Base-by-base conservation (phyloP, 2,329 filamentous ascomycete species). In the Penicillium sp. region DNA sequence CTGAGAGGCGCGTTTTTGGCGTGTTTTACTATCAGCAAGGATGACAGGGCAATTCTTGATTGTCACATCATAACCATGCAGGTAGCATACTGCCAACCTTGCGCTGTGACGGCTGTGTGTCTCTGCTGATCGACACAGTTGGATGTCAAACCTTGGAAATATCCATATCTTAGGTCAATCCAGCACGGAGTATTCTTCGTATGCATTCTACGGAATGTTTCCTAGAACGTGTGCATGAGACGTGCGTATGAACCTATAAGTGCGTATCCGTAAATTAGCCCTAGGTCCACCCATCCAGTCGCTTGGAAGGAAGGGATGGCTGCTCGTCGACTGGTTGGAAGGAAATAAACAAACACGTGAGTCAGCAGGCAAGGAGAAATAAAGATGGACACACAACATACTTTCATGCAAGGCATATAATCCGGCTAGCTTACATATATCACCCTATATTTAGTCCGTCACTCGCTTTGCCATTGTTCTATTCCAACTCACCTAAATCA, bases 231-330 rank as follows among this genome's bases (percentile, higher is more conserved):
- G 40, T 18, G n/a, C 40, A 42, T n/a, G n/a, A 42, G n/a, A n/a
- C n/a, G n/a, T n/a, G n/a, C n/a, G n/a, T 18, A 42, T 18, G n/a
- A 4, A 40, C 5, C 8, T 28, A 28, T 21, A 18, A 5, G 40
- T n/a, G 40, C 40, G 40, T 21, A 40, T 18, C 5, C 3, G 16
- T 16, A 38, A 14, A 6, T 14, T 38, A 38, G 16, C 33, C 40
- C 18, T 21, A 42, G 18, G 21, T 42, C 18, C 40, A 18, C 12
- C 28, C 8, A 21, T n/a, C 16, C 11, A 21, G 40, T 18, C 28
- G 26, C 28, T 24, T 24, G 51, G 42, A 53, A 53, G 40, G 26
- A 53, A 53, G 51, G 51, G 51, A 47, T 53, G 8, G 24, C 40
- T n/a, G 14, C 7, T 46, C 21, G 12, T 38, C 14, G 30, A 23